These are phyloP conservation scores for Populus pruinosa DNA, from an alignment of 345 rosid genomes.

Conservation along the genomic window DNA sequence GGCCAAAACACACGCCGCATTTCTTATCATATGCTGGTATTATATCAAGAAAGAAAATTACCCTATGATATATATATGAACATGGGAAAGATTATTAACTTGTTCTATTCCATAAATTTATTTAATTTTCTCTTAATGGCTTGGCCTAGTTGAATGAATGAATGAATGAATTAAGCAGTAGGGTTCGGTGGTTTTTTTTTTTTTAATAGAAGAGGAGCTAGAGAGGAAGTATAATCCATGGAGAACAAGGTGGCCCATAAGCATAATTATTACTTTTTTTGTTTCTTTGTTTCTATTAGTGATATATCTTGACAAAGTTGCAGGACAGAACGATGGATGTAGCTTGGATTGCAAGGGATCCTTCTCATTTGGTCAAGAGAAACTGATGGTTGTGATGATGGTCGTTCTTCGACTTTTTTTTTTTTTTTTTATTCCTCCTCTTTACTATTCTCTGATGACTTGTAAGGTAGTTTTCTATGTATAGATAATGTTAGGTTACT, in stretches of 20 bases:
- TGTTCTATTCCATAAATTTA: too few species aligned
- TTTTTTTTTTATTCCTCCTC: not conserved
- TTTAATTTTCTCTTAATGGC: too few species aligned
- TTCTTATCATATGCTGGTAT: too few species aligned
- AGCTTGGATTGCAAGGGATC: constrained; percentile 46
- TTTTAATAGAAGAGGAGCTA: not conserved
- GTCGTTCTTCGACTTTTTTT: not conserved
- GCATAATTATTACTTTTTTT: not conserved
- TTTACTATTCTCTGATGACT: not conserved
- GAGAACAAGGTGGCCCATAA: not conserved
- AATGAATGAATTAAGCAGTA: not conserved
- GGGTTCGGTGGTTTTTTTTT: not conserved
- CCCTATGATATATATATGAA: too few species aligned
- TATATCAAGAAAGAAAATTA: too few species aligned
- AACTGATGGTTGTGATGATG: constrained; percentile 4
- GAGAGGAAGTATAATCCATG: not conserved
- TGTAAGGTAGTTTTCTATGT: too few species aligned
- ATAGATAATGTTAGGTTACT: too few species aligned
- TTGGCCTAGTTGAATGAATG: too few species aligned
- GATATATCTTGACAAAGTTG: not conserved
- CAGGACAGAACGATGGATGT: constrained; percentile 11
- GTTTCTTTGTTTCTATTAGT: not conserved
- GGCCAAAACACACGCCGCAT: not conserved
- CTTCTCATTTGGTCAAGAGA: constrained; percentile 15
- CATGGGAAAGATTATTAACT: not conserved